These are phyloP conservation scores for Lipomyces sp. DNA, from an alignment of 805 yeast species.

Conservation along the genomic window DNA sequence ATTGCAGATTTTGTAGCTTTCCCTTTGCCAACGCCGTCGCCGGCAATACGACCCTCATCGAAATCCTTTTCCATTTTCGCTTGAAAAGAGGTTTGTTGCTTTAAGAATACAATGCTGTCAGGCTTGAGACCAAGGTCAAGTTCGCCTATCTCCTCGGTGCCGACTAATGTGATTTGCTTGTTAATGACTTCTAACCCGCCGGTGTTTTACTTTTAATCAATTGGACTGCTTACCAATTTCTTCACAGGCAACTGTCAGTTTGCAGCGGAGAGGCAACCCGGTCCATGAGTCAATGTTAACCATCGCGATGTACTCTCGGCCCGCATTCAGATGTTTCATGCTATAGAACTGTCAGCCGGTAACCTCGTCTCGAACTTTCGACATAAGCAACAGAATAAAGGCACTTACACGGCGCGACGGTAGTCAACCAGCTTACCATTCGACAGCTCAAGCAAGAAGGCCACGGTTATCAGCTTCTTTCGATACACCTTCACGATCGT, in stretches of 20 bases:
- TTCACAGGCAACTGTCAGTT: slow-evolving; percentile 16
- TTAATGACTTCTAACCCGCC: not conserved
- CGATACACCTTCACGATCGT: slow-evolving; percentile 31
- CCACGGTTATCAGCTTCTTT: slow-evolving; percentile 35
- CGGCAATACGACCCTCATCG: not conserved
- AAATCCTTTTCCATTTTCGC: not conserved
- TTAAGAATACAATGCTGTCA: slow-evolving; percentile 5
- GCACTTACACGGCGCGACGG: slow-evolving; percentile 39
- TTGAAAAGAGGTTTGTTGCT: no score
- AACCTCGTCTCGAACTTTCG: no score
- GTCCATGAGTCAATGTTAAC: not conserved
- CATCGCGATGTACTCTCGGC: slow-evolving; percentile 1
- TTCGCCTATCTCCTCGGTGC: slow-evolving; percentile 5
- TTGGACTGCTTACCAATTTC: slow-evolving; percentile 6
- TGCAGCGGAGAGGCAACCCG: slow-evolving; percentile 1
- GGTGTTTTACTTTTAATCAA: not conserved
- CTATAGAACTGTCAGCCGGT: no score
- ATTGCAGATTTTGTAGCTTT: no score
- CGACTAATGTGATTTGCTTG: not conserved
- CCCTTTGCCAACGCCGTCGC: no score
- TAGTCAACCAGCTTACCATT: slow-evolving; percentile 46
- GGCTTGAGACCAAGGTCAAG: not conserved
- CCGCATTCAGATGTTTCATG: slow-evolving; percentile 1
- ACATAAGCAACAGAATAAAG: no score
- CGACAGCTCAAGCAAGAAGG: slow-evolving; percentile 36